A percentile compares a stretch with the other conserved stretches of the same genome.
Conservation (phyloP, 2,329 filamentous ascomycete genomes). For the Microcera coccophila region DNA sequence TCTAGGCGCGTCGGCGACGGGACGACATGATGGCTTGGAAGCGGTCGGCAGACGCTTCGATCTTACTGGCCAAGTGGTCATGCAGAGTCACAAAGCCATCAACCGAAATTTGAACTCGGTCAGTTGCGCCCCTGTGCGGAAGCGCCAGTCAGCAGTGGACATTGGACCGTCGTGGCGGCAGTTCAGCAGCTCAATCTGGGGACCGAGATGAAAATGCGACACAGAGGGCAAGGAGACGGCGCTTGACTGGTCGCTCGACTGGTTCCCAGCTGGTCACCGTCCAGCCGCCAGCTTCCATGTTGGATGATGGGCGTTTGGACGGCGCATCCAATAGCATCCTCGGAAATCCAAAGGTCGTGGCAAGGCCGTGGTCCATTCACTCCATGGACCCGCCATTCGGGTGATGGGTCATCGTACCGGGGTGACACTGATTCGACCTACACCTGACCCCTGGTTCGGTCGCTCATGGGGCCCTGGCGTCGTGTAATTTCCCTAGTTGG, state of each 20-base stretch:
- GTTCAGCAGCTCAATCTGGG: slow-evolving; percentile 19
- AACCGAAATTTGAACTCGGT: slow-evolving; percentile 19
- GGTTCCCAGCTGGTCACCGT: neutral
- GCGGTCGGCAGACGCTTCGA: neutral
- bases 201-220: slow-evolving; percentile 22
- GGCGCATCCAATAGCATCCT: slow-evolving; percentile 1
- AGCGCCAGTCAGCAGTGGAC: slow-evolving; percentile 12
- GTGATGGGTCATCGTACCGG: slow-evolving; percentile 20
- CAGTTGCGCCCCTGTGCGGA: slow-evolving; percentile 15
- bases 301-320: neutral
- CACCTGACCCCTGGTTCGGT: slow-evolving; percentile 20
- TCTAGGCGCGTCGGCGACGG: neutral
- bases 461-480: slow-evolving; percentile 12
- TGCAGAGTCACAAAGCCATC: slow-evolving; percentile 9
- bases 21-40: neutral
- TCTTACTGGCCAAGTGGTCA: neutral
- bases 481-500: slow-evolving; percentile 24
- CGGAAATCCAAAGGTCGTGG: neutral
- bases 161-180: slow-evolving; percentile 19
- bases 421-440: slow-evolving; percentile 19
- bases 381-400: slow-evolving; percentile 18
- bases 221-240: slow-evolving; percentile 14
- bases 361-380: slow-evolving; percentile 9
- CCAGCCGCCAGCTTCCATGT: neutral
- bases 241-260: slow-evolving; percentile 19